Percentiles rank a stretch among this genome's conserved stretches.
Conservation (phyloP, 2,329 filamentous ascomycete genomes). For the Trichoderma oligosporum region DNA sequence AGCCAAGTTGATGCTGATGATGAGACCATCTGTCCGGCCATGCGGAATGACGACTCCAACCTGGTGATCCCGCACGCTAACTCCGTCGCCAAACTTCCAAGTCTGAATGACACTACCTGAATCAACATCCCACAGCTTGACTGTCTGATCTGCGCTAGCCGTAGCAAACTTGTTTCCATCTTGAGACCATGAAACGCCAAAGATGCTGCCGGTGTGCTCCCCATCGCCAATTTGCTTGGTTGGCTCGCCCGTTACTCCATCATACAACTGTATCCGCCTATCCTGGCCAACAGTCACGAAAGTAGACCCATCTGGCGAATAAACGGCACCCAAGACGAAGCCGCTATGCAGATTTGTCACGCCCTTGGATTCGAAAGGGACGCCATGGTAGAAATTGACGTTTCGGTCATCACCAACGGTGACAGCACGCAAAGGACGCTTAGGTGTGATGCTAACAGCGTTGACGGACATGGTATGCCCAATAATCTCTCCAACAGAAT, state of each 20-base stretch:
- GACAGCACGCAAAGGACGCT: constrained; percentile 84
- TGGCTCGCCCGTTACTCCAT: constrained; percentile 89
- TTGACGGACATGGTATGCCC: constrained; percentile 92
- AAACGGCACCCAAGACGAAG: constrained; percentile 83
- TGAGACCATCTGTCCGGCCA: constrained; percentile 75
- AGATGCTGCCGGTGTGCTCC: constrained; percentile 90
- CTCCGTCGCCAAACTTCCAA: constrained; percentile 80
- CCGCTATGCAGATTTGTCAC: constrained; percentile 79
- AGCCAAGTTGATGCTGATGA: constrained; percentile 84
- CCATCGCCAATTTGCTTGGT: constrained; percentile 73
- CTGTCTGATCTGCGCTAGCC: constrained; percentile 88
- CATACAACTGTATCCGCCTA: constrained; percentile 86
- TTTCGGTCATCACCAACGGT: constrained; percentile 88
- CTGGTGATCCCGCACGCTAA: constrained; percentile 79
- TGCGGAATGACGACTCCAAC: constrained; percentile 89
- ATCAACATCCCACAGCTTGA: constrained; percentile 90
- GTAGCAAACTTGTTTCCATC: constrained; percentile 87
- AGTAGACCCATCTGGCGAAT: constrained; percentile 79
- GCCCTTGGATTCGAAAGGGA: constrained; percentile 93
- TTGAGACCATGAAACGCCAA: constrained; percentile 82
- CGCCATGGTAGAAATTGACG: constrained; percentile 88
- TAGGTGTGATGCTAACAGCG: constrained; percentile 80
- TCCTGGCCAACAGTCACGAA: constrained; percentile 92
- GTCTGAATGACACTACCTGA: constrained; percentile 71
- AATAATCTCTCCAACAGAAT: constrained; percentile 89